Evolutionary conservation across 208 protist genomes (phyloP).

Genomic region (Crithidia thermophila): DNA sequence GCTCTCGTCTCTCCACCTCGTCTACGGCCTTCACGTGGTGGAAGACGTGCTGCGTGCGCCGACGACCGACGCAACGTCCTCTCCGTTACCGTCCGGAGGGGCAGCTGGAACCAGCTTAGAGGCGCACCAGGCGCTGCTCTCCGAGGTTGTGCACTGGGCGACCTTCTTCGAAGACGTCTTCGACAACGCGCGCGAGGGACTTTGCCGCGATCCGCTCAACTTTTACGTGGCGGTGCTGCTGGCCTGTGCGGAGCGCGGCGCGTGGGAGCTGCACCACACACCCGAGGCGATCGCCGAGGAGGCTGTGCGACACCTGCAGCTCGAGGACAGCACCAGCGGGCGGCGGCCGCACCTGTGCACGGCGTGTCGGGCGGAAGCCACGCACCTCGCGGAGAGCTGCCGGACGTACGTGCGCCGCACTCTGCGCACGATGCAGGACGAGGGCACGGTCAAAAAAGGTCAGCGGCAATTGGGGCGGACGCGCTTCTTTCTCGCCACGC

Average conservation of each 20-base stretch:
- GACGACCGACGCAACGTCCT: not conserved
- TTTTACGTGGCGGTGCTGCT: conserved; percentile 48
- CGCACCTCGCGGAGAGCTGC: conserved; percentile 16
- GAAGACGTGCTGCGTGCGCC: conserved; percentile 36
- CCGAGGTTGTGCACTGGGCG: conserved; percentile 45
- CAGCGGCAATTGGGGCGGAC: too few relatives aligned
- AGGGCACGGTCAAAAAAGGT: too few relatives aligned
- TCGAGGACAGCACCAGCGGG: conserved; percentile 20
- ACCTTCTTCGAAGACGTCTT: conserved; percentile 46
- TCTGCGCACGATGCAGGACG: conserved; percentile 9
- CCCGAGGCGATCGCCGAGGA: conserved; percentile 33
- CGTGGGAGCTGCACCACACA: conserved; percentile 24
- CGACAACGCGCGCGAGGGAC: conserved; percentile 37
- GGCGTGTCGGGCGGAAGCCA: conserved; percentile 25
- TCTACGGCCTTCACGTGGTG: conserved; percentile 38
- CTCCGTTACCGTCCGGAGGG: not conserved
- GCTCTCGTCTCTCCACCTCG: conserved; percentile 37
- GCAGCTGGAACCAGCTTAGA: conserved; percentile 8
- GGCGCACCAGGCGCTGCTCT: conserved; percentile 26
- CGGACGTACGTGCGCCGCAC: conserved; percentile 27
- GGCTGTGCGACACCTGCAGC: conserved; percentile 23
- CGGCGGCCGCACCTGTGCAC: conserved; percentile 30
- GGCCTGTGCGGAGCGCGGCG: conserved; percentile 39
- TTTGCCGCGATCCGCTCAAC: conserved; percentile 42
- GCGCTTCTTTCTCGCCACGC: conserved; percentile 48